Conservation (phyloP, 257 asterid genomes). For the Capsicum baccatum region DNA sequence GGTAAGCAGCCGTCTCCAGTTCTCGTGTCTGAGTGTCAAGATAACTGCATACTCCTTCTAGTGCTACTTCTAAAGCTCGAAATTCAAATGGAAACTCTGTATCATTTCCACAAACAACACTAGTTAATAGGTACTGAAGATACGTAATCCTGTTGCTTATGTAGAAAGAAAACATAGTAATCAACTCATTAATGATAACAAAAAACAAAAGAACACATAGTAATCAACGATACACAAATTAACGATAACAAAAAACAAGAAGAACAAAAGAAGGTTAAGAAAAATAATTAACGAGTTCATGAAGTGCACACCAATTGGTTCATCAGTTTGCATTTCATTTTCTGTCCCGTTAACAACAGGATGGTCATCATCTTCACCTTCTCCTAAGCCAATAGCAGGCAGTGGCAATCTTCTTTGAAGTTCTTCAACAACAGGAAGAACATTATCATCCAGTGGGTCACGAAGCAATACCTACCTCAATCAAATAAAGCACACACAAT, state of each 20-base stretch:
- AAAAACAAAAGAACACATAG: not conserved
- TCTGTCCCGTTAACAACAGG: constrained; percentile 39
- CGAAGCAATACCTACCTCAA: constrained; percentile 68
- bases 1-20: constrained; percentile 85
- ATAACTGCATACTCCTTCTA: constrained; percentile 83
- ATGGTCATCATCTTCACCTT: constrained; percentile 72
- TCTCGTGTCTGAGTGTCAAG: constrained; percentile 84
- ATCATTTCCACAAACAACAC: constrained; percentile 24
- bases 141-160: not conserved
- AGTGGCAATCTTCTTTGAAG: constrained; percentile 77
- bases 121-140: not conserved
- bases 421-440: constrained; percentile 77
- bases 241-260: not conserved
- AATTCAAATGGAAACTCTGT: constrained; percentile 87
- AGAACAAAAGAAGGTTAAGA: too few species aligned
- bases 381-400: constrained; percentile 49
- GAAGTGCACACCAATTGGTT: constrained; percentile 49
- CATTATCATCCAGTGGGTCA: constrained; percentile 80
- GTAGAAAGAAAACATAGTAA: not conserved
- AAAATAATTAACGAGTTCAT: not conserved
- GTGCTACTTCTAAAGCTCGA: constrained; percentile 89
- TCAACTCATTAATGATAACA: not conserved
- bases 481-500: not conserved
- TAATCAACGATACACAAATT: not conserved
- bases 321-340: constrained; percentile 49